Conservation (phyloP, 2,329 filamentous ascomycete species). For the Arthrobotrys megalospora region DNA sequence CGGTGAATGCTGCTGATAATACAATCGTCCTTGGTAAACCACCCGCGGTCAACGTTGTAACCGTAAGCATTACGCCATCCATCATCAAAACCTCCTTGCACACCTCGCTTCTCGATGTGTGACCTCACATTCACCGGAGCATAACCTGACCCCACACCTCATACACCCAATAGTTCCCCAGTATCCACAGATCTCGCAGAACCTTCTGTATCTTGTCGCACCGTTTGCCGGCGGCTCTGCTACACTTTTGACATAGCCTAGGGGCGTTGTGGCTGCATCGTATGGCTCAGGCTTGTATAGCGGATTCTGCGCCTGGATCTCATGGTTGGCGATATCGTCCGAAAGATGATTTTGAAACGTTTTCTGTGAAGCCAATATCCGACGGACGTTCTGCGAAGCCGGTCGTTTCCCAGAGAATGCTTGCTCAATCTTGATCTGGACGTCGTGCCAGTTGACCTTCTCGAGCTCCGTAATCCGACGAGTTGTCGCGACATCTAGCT, state of each 20-base stretch:
- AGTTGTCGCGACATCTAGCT: slow-evolving; percentile 48
- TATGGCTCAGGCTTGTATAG: slow-evolving; percentile 38
- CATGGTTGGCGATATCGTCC: slow-evolving; percentile 78
- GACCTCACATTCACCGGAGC: slow-evolving; percentile 63
- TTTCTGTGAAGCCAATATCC: slow-evolving; percentile 84
- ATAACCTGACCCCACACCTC: slow-evolving; percentile 64
- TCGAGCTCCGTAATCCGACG: slow-evolving; percentile 86
- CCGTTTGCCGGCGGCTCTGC: slow-evolving; percentile 58
- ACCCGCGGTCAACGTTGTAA: not conserved
- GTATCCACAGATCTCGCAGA: slow-evolving; percentile 65
- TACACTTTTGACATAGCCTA: slow-evolving; percentile 62
- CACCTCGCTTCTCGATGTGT: slow-evolving; percentile 64
- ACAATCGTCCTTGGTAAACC: not conserved
- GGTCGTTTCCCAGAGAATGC: slow-evolving; percentile 40
- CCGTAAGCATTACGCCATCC: no score
- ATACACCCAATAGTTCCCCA: slow-evolving; percentile 64
- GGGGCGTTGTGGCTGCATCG: slow-evolving; percentile 45
- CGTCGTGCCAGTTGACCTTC: slow-evolving; percentile 81
- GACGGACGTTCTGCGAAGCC: slow-evolving; percentile 77
- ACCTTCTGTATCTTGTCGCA: slow-evolving; percentile 60
- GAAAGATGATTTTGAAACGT: slow-evolving; percentile 87
- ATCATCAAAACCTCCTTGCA: slow-evolving; percentile 44
- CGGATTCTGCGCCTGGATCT: slow-evolving; percentile 64
- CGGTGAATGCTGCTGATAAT: slow-evolving; percentile 3
- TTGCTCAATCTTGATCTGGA: slow-evolving; percentile 71